Base-by-base conservation (phyloP, 306 rosid genomes). In the Quercus agrifolia region DNA sequence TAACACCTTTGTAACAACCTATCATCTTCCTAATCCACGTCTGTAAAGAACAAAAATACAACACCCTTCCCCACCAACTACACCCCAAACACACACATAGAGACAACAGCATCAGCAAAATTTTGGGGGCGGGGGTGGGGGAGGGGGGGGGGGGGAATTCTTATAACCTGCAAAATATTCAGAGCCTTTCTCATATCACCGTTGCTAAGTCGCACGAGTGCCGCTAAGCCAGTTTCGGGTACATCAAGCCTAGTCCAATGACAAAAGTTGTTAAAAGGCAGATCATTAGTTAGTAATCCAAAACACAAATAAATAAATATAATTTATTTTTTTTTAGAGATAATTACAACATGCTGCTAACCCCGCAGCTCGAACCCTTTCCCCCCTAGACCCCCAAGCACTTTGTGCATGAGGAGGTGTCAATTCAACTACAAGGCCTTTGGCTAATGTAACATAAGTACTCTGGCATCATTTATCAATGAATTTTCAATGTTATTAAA, bases 161-260 rank as follows among this genome's bases (percentile, higher is more conserved):
- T 38, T 38, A 33, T 70, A 78, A 94, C 98, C 98, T 94, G 98
- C 86, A 94, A 87, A 68, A 92, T 92, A 66, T 94, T 94, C 86
- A 94, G 80, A 30, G 94, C 98, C 89, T 88, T 94, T 87, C 98
- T 92, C 97, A 94, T 94, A 80, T 94, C 98, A 72, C 98, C 98
- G 78, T 85, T 92, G 91, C 98, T 88, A 49, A 94, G 97, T 70
- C 96, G 88, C 73, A 94, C 96, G 79, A 92, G 85, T 17, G 97
- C 97, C 23, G 79, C 89, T 77, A 94, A 84, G 76, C 98, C 97
- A 81, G 82, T 76, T 57, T 89, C 96, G 46, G 91, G 52, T 71
- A 90, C 98, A 75, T 90, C 94, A 85, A 94, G 95, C 93, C 98
- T 94, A 56, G 62, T 79, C 64, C 77, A 73, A 80, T 44, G 76